These are phyloP conservation scores for Phytophthora pseudosyringae DNA, from an alignment of 352 stramenopile species.

Conservation along the genomic window DNA sequence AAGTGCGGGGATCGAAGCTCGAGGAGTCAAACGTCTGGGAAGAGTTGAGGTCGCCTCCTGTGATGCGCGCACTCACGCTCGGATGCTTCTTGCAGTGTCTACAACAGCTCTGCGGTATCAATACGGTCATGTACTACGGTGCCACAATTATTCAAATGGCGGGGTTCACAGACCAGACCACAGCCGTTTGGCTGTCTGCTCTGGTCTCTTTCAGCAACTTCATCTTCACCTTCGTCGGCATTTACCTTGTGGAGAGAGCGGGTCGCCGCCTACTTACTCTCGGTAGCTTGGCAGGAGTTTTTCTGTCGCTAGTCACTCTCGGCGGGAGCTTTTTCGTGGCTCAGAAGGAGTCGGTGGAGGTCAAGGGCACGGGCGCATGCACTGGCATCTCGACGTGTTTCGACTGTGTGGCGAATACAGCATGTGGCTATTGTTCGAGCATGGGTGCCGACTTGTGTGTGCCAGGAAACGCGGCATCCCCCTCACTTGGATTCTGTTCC, in stretches of 20 bases:
- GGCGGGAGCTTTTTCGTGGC: constrained; percentile 31
- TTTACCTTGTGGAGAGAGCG: constrained; percentile 29
- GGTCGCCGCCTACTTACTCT: constrained; percentile 24
- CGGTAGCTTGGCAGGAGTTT: constrained; percentile 22
- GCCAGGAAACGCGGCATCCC: constrained; percentile 22
- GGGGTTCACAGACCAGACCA: constrained; percentile 69
- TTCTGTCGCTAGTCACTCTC: constrained; percentile 21
- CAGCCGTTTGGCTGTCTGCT: constrained; percentile 75
- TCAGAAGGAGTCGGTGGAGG: constrained; percentile 15
- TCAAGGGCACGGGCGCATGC: constrained; percentile 41
- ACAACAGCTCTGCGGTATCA: constrained; percentile 82
- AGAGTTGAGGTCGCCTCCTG: constrained; percentile 38
- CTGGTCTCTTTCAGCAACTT: constrained; percentile 52
- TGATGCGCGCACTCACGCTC: constrained; percentile 45
- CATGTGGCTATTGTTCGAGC: constrained; percentile 46
- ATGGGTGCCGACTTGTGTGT: constrained; percentile 36
- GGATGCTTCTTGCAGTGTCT: constrained; percentile 55
- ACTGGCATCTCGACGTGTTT: constrained; percentile 60
- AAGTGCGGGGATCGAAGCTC: constrained; percentile 41
- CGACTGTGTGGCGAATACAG: constrained; percentile 60
- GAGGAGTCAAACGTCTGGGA: constrained; percentile 40
- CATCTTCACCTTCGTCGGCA: constrained; percentile 31
- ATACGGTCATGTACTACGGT: constrained; percentile 88
- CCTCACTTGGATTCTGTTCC: constrained; percentile 28
- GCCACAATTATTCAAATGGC: constrained; percentile 81